phyloP scores from a whole-genome alignment of 2,329 filamentous ascomycete genomes.

The Pseudogymnoascus destructans region DNA sequence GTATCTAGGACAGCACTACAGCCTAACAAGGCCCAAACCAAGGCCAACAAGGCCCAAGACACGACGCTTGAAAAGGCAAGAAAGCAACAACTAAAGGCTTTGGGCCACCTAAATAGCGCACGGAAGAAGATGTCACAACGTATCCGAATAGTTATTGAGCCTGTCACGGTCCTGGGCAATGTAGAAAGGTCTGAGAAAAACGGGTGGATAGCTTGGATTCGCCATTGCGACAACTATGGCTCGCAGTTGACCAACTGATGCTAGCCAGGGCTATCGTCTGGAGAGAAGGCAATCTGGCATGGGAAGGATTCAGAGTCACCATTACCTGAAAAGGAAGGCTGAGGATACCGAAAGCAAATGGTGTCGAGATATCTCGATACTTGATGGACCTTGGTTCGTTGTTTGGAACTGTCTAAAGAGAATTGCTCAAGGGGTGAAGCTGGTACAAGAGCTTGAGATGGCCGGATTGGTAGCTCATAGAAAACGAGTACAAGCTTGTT shows the following conservation, averaged over 20 bases:
- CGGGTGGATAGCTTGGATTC: constrained; percentile 15
- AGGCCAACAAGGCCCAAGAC: neutral
- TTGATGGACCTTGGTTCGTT: neutral
- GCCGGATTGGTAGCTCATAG: neutral
- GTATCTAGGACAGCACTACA: neutral
- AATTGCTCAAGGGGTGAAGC: neutral
- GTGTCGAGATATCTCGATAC: neutral
- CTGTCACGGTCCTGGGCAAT: constrained; percentile 12
- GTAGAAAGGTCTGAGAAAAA: constrained; percentile 10
- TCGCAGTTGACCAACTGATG: constrained; percentile 2
- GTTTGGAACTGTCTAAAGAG: neutral
- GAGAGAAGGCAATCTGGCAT: neutral
- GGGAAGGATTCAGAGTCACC: neutral
- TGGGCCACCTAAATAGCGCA: neutral
- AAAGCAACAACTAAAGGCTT: neutral
- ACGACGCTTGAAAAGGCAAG: neutral
- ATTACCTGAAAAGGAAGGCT: neutral
- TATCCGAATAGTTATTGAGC: constrained; percentile 15
- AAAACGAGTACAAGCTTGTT: neutral
- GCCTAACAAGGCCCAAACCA: neutral
- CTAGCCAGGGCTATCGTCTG: neutral
- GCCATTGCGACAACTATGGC: neutral
- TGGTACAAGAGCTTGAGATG: neutral
- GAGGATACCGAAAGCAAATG: neutral
- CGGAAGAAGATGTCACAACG: constrained; percentile 12